Base-by-base conservation (phyloP, 306 rosid species). In the Calophaca sinica region DNA sequence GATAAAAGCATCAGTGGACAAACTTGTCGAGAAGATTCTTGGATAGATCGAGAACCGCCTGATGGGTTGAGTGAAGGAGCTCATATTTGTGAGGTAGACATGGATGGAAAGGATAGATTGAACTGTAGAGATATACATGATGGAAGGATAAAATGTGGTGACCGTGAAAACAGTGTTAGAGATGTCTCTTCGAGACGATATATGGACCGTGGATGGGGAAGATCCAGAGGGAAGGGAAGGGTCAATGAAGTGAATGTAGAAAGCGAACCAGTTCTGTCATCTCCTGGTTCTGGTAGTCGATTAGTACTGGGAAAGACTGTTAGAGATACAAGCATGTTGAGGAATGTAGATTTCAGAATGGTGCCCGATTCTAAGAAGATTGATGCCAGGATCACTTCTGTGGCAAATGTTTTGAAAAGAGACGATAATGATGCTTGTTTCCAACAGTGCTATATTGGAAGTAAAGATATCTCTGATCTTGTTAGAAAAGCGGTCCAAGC, bases 391-490 rank as follows among this genome's bases (percentile, higher is more conserved):
- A 66, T 59, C 42, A 33, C 75, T 33, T 63, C 81, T 31, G 97
- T 81, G 65, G 67, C 75, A 75, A 60, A 74, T 74, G 59, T 61
- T 68, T 49, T 85, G 41, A 96, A 88, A 77, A 89, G 97, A 81
- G 96, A 81, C 8, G 93, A 89, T 69, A 86, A 67, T 53, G 98
- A 93, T 81, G 98, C 87, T 59, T 89, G 93, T 80, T 93, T 86
- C 79, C 87, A 80, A 64, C 96, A 82, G 44, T 93, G 98, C 70
- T 74, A 73, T 42, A 81, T 91, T 83, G 98, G 98, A 77, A 79
- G 75, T 59, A 86, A 78, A 79, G 96, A 93, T 79, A 82, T 93
- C 33, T 81, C 87, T 15, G 88, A 89, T 81, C 68, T 87, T 20
- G 97, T 91, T 7, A 89, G 79, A 78, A 91, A 86, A 80, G 98